Evolutionary conservation across 1,284 basidiomycete species (phyloP).

Genomic region (Pseudozyma hubeiensis): DNA sequence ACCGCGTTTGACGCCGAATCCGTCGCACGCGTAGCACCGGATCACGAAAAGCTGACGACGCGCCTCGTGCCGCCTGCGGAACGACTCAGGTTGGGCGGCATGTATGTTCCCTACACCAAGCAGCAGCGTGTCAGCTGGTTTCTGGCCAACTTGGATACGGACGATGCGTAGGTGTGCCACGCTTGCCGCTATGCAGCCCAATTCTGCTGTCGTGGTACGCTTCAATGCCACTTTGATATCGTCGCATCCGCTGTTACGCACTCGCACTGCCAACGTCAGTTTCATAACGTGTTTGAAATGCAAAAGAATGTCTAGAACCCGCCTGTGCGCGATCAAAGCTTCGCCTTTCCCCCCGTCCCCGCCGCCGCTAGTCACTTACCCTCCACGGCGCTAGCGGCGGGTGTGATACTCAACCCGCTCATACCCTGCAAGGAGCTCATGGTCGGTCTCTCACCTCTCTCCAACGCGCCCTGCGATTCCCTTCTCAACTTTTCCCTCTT

Average conservation of each 20-base stretch:
- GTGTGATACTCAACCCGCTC: slow-evolving; percentile 33
- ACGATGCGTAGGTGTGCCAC: slow-evolving; percentile 16
- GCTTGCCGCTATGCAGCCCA: not conserved
- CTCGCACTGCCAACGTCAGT: not conserved
- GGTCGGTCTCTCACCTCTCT: slow-evolving; percentile 37
- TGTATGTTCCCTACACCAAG: slow-evolving; percentile 48
- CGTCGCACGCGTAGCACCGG: not conserved
- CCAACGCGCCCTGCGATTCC: slow-evolving; percentile 44
- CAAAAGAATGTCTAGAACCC: not conserved
- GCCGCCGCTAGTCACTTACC: slow-evolving; percentile 32
- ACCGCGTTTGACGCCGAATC: not conserved
- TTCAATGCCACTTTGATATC: not conserved
- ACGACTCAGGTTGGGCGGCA: slow-evolving; percentile 27
- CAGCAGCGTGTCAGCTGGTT: slow-evolving; percentile 42
- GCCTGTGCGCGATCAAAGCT: slow-evolving; percentile 2
- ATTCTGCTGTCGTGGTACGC: not conserved
- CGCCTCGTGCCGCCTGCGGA: slow-evolving; percentile 27
- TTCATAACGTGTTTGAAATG: slow-evolving; percentile 2
- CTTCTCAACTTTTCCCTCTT: slow-evolving; percentile 50
- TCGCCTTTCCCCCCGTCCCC: not conserved
- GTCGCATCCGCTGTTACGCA: too few species aligned
- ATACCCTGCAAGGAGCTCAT: slow-evolving; percentile 32
- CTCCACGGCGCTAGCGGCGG: slow-evolving; percentile 23
- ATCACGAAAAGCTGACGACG: slow-evolving; percentile 14
- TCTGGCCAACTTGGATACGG: slow-evolving; percentile 38